These are phyloP conservation scores for Penicillium silybi DNA, from an alignment of 495 filamentous ascomycete species.

Conservation along the genomic window DNA sequence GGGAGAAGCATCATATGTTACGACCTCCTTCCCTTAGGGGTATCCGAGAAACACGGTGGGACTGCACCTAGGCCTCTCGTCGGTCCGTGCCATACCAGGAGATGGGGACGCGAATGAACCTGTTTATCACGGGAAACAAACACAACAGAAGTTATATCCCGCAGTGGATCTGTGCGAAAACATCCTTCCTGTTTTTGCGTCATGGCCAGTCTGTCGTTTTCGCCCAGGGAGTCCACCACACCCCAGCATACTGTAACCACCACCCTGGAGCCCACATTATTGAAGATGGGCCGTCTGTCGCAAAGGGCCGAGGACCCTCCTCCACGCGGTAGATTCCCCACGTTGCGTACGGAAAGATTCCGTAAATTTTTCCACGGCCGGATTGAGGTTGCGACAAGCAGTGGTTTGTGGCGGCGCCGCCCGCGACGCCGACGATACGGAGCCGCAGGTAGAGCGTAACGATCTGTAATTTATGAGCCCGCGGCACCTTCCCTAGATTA, in stretches of 20 bases:
- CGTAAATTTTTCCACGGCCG: not conserved
- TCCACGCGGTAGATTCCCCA: not conserved
- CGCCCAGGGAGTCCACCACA: not conserved
- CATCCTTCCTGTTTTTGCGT: not conserved
- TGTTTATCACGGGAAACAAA: not conserved
- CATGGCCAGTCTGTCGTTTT: not conserved
- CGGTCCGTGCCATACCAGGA: not conserved
- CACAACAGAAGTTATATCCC: not conserved
- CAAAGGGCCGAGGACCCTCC: not conserved
- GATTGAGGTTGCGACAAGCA: not conserved
- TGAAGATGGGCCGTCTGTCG: not conserved
- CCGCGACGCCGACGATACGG: not conserved
- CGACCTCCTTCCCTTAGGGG: not conserved
- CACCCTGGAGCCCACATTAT: not conserved
- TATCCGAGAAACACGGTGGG: not conserved
- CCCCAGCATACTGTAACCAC: too few relatives aligned
- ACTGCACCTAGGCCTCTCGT: not conserved
- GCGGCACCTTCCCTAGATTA: not conserved
- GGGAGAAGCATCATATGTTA: not conserved
- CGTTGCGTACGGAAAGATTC: not conserved
- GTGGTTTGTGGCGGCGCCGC: slow-evolving; percentile 3
- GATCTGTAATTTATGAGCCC: slow-evolving; percentile 4
- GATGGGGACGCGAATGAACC: not conserved
- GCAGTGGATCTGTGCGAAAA: not conserved
- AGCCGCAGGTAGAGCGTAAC: not conserved